Evolutionary conservation across 768 basidiomycete species (phyloP).

Genomic region (Termitomyces eurrhizus): DNA sequence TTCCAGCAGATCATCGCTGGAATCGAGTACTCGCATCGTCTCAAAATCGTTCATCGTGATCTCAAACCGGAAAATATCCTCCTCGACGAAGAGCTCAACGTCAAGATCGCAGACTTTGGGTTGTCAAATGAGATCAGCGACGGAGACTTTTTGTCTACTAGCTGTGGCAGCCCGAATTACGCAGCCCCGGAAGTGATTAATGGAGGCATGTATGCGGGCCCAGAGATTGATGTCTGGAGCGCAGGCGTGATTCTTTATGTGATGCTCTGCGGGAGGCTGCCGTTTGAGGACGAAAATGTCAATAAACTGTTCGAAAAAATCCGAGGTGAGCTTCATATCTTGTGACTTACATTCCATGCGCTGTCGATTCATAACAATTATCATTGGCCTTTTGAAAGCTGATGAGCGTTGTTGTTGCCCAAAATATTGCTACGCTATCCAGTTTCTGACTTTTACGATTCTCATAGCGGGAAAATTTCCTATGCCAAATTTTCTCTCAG

Average conservation of each 20-base stretch:
- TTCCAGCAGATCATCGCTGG: conserved; percentile 99
- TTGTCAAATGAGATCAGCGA: conserved; percentile 94
- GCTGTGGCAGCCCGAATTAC: conserved; percentile 98
- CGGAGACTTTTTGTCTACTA: conserved; percentile 95
- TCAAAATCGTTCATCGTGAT: conserved; percentile 98
- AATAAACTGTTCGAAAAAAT: conserved; percentile 93
- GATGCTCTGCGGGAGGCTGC: conserved; percentile 91
- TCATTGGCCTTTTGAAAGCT: background rate
- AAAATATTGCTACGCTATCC: background rate
- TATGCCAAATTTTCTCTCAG: conserved; percentile 75
- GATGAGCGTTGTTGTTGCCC: background rate
- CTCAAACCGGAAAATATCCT: conserved; percentile 96
- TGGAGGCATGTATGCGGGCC: conserved; percentile 93
- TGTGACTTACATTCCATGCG: conserved; percentile 4
- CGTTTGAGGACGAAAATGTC: conserved; percentile 97
- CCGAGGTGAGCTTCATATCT: conserved; percentile 49
- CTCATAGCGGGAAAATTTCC: conserved; percentile 78
- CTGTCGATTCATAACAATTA: background rate
- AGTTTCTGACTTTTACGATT: conserved; percentile 6
- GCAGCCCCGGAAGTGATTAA: conserved; percentile 98
- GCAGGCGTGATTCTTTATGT: conserved; percentile 99
- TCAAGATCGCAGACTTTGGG: conserved; percentile 99
- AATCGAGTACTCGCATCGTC: conserved; percentile 93
- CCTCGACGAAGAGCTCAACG: conserved; percentile 77
- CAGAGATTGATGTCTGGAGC: conserved; percentile 99